A percentile compares a stretch with the other conserved stretches of the same genome.
Conservation (phyloP, 495 filamentous ascomycete species). For the Penicillium psychrofluorescens region DNA sequence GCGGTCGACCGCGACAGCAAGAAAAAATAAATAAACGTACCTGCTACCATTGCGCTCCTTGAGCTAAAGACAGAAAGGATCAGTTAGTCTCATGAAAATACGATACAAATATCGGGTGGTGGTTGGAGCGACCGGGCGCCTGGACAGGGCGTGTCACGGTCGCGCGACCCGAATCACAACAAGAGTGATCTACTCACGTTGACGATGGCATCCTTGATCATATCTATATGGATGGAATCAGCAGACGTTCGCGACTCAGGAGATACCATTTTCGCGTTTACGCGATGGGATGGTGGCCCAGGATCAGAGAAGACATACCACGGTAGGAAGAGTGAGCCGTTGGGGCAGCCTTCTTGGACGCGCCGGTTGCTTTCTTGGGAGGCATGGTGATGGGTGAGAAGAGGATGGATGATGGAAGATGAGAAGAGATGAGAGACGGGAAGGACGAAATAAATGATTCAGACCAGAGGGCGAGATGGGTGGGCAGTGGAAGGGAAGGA, state of each 20-base stretch:
- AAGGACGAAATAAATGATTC: background rate
- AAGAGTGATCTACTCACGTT: conserved; percentile 50
- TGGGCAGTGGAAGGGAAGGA: conserved; percentile 13
- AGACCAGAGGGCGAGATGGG: conserved; percentile 9
- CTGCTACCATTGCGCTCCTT: conserved; percentile 61
- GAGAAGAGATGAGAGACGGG: conserved; percentile 5
- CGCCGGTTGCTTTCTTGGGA: conserved; percentile 46
- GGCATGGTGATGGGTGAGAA: conserved; percentile 30
- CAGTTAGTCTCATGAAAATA: no score
- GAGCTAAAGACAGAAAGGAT: conserved; percentile 36
- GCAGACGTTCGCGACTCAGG: conserved; percentile 38
- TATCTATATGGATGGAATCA: conserved; percentile 48
- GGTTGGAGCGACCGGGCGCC: conserved; percentile 16
- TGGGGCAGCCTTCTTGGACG: conserved; percentile 45
- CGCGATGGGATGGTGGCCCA: conserved; percentile 38
- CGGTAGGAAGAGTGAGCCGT: conserved; percentile 52
- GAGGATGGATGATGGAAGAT: conserved; percentile 9
- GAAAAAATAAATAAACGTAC: conserved; percentile 35
- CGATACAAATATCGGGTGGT: background rate
- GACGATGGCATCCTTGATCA: conserved; percentile 65
- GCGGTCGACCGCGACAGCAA: background rate
- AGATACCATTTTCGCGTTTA: conserved; percentile 16
- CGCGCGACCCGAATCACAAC: conserved; percentile 31
- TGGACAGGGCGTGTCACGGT: conserved; percentile 35
- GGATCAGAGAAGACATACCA: conserved; percentile 47